These are phyloP conservation scores for Aureobasidium namibiae DNA, from an alignment of 2,329 filamentous ascomycete genomes.

Conservation along the genomic window DNA sequence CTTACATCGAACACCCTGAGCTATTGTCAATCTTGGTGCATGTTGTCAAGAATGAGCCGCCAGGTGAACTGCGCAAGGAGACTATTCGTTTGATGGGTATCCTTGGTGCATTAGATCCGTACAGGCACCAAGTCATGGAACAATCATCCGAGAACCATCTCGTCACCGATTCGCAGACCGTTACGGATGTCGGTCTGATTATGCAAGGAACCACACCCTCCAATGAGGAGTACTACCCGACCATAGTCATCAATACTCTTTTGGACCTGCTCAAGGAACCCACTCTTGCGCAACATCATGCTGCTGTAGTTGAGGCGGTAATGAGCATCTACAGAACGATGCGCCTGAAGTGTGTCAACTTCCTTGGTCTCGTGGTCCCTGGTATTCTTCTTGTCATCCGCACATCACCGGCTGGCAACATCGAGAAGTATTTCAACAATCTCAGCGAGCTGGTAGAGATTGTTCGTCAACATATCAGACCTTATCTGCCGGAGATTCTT, in stretches of 20 bases:
- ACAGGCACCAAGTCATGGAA: constrained; percentile 92
- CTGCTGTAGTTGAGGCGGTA: constrained; percentile 89
- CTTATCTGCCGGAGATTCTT: constrained; percentile 80
- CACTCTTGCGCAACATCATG: constrained; percentile 84
- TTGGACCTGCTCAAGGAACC: constrained; percentile 86
- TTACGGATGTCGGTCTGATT: constrained; percentile 93
- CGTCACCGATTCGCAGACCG: constrained; percentile 54
- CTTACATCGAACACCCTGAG: constrained; percentile 90
- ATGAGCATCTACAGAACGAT: constrained; percentile 98
- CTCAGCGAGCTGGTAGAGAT: constrained; percentile 88
- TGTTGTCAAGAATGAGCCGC: constrained; percentile 88
- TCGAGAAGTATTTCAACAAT: constrained; percentile 97
- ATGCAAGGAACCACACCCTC: constrained; percentile 96
- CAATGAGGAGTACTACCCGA: constrained; percentile 97
- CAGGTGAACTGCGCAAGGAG: constrained; percentile 77
- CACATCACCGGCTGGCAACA: constrained; percentile 64
- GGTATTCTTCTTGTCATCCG: constrained; percentile 87
- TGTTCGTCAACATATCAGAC: constrained; percentile 90
- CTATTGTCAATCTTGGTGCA: constrained; percentile 86
- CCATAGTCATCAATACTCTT: constrained; percentile 92
- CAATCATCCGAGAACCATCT: constrained; percentile 74
- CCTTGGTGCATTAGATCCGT: constrained; percentile 86
- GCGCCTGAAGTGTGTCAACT: constrained; percentile 90
- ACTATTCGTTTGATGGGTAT: constrained; percentile 97
- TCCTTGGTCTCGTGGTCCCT: constrained; percentile 87